Percentiles rank a stretch among this genome's conserved stretches.
Evolutionary conservation across 2,329 filamentous ascomycete genomes (phyloP).

Genomic region (Talaromyces sp.): DNA sequence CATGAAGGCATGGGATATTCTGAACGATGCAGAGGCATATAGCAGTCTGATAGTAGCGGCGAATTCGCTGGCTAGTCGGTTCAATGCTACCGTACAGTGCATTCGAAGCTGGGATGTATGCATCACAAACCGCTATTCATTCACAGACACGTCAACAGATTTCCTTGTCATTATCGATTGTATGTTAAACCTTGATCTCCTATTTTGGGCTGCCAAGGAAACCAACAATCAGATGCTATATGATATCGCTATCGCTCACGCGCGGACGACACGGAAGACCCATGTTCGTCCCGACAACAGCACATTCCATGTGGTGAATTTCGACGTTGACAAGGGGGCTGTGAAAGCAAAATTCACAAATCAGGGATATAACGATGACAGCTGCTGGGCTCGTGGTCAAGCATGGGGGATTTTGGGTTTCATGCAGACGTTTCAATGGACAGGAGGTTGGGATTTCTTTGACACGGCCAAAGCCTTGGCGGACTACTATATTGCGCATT

Average conservation of each 20-base stretch:
- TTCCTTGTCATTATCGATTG: conserved; percentile 42
- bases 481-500: not conserved
- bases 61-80: not conserved
- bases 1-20: conserved; percentile 43
- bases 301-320: conserved; percentile 26
- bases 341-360: conserved; percentile 20
- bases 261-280: conserved; percentile 32
- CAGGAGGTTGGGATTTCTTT: conserved; percentile 17
- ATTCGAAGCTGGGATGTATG: not conserved
- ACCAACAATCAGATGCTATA: conserved; percentile 18
- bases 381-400: conserved; percentile 22
- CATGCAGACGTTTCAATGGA: conserved; percentile 39
- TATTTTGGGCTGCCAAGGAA: conserved; percentile 33
- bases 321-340: conserved; percentile 38
- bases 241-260: conserved; percentile 24
- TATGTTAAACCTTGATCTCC: conserved; percentile 38
- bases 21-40: conserved; percentile 31
- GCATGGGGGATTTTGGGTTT: conserved; percentile 26
- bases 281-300: conserved; percentile 33
- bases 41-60: conserved; percentile 5
- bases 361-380: conserved; percentile 20
- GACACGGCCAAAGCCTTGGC: not conserved
- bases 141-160: conserved; percentile 29
- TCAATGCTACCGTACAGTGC: not conserved
- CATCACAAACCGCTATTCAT: not conserved